Evolutionary conservation across 805 yeast genomes (phyloP), one percentile per base, ranked within the genome.

Genomic region (Myxozyma lipomycoides): DNA sequence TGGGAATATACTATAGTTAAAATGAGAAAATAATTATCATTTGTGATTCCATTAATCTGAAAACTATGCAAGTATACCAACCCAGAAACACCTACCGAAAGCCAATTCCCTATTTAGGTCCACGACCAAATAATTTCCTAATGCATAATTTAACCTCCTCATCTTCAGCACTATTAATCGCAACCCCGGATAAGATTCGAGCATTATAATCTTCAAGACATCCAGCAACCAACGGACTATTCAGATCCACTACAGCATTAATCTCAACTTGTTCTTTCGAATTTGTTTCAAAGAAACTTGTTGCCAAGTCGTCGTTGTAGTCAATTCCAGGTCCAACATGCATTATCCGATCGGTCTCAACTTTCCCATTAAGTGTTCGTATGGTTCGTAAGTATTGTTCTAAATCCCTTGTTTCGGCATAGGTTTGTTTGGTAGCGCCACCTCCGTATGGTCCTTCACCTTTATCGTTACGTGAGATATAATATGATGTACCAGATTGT

Each of bases 361-460:
- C 50, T 5, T 21, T n/a, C 10, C 58, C 58, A 28, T 52, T 54
- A 9, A 44, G 41, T 10, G 58, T 51, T n/a, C 52, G 49, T 19
- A 54, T 53, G 24, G 47, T 45, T 18, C 58, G 52, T 53, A 55
- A 52, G 39, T 54, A 54, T 35, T 46, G 48, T 23, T 35, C 37
- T 7, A 12, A 6, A 6, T 35, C n/a, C 12, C 7, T 28, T 7
- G 46, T 19, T 22, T 30, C 32, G n/a, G 46, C 24, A 21, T 30
- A 52, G 2, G 45, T 51, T 24, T 54, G 58, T 30, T 51, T 52
- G 21, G 58, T 54, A 3, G 48, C 38, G 28, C 58, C 58, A 22
- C 58, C 58, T 19, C 56, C 58, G 21, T 37, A 54, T 2, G 58
- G 58, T 7, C 58, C 58, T 26, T 51, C 38, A 2, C 55, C 54